phyloP scores from a whole-genome alignment of 176 grass and related monocot genomes.

The Dactylis glomerata region DNA sequence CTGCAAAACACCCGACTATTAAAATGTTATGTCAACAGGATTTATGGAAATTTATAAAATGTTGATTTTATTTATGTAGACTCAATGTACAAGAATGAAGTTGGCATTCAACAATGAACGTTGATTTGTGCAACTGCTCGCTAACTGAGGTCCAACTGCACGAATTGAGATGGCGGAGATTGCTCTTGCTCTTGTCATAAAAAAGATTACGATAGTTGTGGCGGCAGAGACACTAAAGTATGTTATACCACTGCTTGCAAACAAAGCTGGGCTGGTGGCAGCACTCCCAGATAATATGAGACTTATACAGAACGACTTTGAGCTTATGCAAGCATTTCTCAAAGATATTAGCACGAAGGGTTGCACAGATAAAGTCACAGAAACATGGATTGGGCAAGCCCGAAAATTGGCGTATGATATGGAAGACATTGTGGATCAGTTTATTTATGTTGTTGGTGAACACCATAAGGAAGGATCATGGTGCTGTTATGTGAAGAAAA shows the following conservation, averaged over 20 bases:
- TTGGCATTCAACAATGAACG: no score
- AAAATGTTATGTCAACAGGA: no score
- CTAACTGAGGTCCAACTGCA: neutral
- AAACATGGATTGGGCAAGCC: constrained; percentile 32
- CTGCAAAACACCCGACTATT: no score
- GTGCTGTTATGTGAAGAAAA: neutral
- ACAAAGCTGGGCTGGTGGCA: neutral
- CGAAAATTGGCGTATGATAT: constrained; percentile 27
- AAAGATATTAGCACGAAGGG: neutral
- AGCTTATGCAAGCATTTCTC: constrained; percentile 33
- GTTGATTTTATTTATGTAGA: no score
- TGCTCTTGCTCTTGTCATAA: constrained; percentile 19
- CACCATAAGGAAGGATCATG: neutral
- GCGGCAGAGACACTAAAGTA: neutral
- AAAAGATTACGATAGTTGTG: constrained; percentile 28
- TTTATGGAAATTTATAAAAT: no score
- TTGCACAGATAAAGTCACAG: neutral
- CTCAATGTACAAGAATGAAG: no score
- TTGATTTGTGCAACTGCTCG: no score
- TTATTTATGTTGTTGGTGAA: constrained; percentile 11
- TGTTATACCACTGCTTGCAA: neutral
- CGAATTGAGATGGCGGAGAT: constrained; percentile 3
- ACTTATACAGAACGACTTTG: constrained; percentile 21
- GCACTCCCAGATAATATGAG: constrained; percentile 25
- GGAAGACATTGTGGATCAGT: constrained; percentile 44